Evolutionary conservation across 768 basidiomycete species (phyloP).

Genomic region (Boletus pseudopeckii): DNA sequence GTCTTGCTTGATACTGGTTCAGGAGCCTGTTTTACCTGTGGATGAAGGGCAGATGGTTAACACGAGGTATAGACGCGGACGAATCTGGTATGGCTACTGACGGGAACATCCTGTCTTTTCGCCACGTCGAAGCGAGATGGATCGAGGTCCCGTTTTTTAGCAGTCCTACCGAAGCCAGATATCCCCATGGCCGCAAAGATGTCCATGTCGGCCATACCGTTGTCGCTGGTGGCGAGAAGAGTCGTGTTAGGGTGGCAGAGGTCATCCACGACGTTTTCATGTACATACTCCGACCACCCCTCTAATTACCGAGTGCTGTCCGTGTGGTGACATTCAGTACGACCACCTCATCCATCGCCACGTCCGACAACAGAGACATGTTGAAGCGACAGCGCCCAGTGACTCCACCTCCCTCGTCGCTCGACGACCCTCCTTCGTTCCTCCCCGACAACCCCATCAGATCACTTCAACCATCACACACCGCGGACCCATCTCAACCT

Average conservation of each 20-base stretch:
- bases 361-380: constrained; percentile 34
- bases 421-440: constrained; percentile 24
- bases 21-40: constrained; percentile 14
- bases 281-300: constrained; percentile 19
- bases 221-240: constrained; percentile 2
- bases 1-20: constrained; percentile 16
- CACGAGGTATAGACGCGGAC: constrained; percentile 18
- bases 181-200: constrained; percentile 83
- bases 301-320: constrained; percentile 3
- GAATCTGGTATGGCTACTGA: constrained; percentile 15
- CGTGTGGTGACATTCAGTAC: not conserved
- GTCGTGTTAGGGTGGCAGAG: constrained; percentile 14
- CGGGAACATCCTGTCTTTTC: constrained; percentile 48
- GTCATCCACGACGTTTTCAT: constrained; percentile 13
- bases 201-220: constrained; percentile 57
- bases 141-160: constrained; percentile 63
- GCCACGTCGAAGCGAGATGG: constrained; percentile 77
- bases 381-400: constrained; percentile 51
- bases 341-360: constrained; percentile 1
- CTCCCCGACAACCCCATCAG: constrained; percentile 13
- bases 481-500: constrained; percentile 20
- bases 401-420: constrained; percentile 40
- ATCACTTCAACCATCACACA: constrained; percentile 10
- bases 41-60: constrained; percentile 11
- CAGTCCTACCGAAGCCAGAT: constrained; percentile 74